Evolutionary conservation across 2,329 filamentous ascomycete species (phyloP).

Genomic region (Apiospora pterosperma): DNA sequence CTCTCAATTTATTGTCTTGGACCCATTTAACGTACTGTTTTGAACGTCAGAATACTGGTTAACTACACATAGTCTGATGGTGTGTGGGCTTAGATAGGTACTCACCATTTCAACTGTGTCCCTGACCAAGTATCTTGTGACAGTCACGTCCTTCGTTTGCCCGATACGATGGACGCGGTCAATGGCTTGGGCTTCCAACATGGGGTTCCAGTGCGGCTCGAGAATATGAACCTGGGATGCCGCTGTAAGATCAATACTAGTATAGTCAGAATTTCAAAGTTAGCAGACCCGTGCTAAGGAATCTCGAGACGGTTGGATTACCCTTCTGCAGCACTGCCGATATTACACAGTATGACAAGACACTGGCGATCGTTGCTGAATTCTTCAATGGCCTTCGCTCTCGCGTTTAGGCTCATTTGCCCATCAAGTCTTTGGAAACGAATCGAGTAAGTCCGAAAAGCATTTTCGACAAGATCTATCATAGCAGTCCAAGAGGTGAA

Average conservation of each 20-base stretch:
- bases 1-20: not conserved
- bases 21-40: not conserved
- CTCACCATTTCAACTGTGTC: slow-evolving; percentile 16
- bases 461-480: slow-evolving; percentile 21
- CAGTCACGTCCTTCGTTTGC: slow-evolving; percentile 19
- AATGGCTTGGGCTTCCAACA: slow-evolving; percentile 28
- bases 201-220: slow-evolving; percentile 32
- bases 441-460: slow-evolving; percentile 11
- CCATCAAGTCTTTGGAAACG: slow-evolving; percentile 23
- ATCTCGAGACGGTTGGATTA: slow-evolving; percentile 12
- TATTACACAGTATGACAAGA: slow-evolving; percentile 26
- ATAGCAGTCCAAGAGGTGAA: slow-evolving; percentile 27
- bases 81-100: not conserved
- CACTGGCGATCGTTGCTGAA: slow-evolving; percentile 18
- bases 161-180: slow-evolving; percentile 27
- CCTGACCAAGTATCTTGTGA: slow-evolving; percentile 23
- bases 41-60: too few species aligned
- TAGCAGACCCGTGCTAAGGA: not conserved
- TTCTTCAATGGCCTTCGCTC: slow-evolving; percentile 12
- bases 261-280: not conserved
- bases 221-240: slow-evolving; percentile 25
- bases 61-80: too few species aligned
- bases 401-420: slow-evolving; percentile 5
- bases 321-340: slow-evolving; percentile 28
- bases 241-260: slow-evolving; percentile 23